Evolutionary conservation across 768 basidiomycete genomes (phyloP), one percentile per base, ranked within the genome.

Genomic region (Mycena latifolia): DNA sequence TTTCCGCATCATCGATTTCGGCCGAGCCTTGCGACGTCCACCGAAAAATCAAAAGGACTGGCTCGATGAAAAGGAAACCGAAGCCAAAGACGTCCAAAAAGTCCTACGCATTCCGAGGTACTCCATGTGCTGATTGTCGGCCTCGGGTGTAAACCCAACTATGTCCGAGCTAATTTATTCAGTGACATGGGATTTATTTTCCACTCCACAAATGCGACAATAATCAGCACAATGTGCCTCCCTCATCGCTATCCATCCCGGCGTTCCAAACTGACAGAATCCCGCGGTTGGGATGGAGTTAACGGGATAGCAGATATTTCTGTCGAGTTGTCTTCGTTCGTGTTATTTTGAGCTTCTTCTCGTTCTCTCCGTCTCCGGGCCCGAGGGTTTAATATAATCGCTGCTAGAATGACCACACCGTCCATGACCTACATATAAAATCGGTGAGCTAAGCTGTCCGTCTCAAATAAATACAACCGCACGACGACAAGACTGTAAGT

Each of bases 401-500:
- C 90, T 10, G 87, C 81, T 12, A 92, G 35, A 24, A 93, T 74
- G 28, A 94, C 84, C 8, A 86, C 72, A 1, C 82, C 81, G 71
- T 93, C 92, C 67, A 93, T 78, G 0, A 90, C 78, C 89, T 89
- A 48, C n/a, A n/a, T n/a, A n/a, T 35, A 14, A 29, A 5, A 20
- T 24, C 14, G 29, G 17, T 31, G n/a, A 37, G 18, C 61, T 55
- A 59, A 65, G 62, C 41, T 11, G 55, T 33, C 18, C 57, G 46
- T 28, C 7, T 27, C 43, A 27, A 27, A 54, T 12, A 31, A 6
- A 50, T 77, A 53, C 5, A 50, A 52, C 12, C 85, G 63, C 64
- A 90, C 89, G 25, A 89, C 77, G 20, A 93, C 91, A 11, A 88
- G 74, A n/a, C 83, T 79, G 72, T 92, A 93, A 0, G 86, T 80